These are phyloP conservation scores for Gossypium thurberi DNA, from an alignment of 345 rosid species.

Conservation along the genomic window DNA sequence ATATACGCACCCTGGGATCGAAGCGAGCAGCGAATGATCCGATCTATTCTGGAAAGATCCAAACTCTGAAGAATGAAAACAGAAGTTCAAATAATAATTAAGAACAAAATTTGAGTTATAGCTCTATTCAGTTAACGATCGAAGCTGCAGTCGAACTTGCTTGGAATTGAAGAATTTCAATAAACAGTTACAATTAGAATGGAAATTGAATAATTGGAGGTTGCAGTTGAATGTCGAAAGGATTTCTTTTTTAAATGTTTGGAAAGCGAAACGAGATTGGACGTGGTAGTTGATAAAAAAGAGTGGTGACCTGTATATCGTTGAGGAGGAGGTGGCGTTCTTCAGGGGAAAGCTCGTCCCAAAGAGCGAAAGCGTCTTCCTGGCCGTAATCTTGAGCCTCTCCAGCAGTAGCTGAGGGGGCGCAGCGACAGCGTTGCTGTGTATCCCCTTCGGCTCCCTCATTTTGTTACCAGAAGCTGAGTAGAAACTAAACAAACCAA, in stretches of 20 bases:
- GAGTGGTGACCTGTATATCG: slow-evolving; percentile 57
- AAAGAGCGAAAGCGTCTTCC: slow-evolving; percentile 74
- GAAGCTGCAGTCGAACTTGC: not conserved
- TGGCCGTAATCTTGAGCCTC: slow-evolving; percentile 87
- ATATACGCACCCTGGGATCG: slow-evolving; percentile 14
- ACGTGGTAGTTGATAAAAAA: not conserved
- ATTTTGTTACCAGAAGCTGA: not conserved
- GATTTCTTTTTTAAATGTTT: not conserved
- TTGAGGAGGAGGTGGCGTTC: slow-evolving; percentile 72
- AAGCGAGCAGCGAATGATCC: slow-evolving; percentile 88
- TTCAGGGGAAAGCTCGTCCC: slow-evolving; percentile 78
- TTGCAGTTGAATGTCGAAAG: not conserved
- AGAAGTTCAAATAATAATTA: not conserved
- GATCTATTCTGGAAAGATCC: slow-evolving; percentile 92
- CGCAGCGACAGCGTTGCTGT: slow-evolving; percentile 1
- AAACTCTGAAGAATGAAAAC: slow-evolving; percentile 38
- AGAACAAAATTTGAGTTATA: not conserved
- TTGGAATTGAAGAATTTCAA: not conserved
- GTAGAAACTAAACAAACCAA: not conserved
- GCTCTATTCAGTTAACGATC: not conserved
- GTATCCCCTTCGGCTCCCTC: slow-evolving; percentile 25
- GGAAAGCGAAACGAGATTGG: not conserved
- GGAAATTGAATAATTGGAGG: not conserved
- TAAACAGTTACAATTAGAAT: not conserved
- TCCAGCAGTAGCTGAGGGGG: slow-evolving; percentile 81